Percentiles rank a stretch among this genome's conserved stretches.
These are phyloP conservation scores for Filobasidium floriforme DNA, from an alignment of 768 basidiomycete species.

Conservation along the genomic window DNA sequence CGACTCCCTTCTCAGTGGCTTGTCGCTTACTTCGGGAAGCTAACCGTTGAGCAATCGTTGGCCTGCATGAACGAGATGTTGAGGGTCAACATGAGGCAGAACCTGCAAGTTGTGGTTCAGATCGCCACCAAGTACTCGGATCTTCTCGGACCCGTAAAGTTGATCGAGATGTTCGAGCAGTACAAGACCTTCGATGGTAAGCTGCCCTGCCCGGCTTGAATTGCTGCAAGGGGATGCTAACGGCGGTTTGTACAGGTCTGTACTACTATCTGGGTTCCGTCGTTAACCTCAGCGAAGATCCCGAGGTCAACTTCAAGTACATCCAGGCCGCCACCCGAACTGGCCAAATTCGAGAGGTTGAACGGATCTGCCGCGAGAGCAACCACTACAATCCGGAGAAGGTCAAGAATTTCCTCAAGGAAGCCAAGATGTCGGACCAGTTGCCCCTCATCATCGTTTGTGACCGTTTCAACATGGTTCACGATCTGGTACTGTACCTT, in stretches of 20 bases:
- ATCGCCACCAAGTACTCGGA: conserved; percentile 99
- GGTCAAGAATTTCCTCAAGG: conserved; percentile 99
- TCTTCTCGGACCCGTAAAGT: conserved; percentile 88
- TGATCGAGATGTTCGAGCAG: conserved; percentile 96
- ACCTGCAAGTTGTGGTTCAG: conserved; percentile 90
- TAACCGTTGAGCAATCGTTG: conserved; percentile 96
- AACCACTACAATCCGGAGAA: conserved; percentile 98
- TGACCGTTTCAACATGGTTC: conserved; percentile 99
- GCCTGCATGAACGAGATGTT: conserved; percentile 96
- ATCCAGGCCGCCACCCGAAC: conserved; percentile 98
- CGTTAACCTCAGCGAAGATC: conserved; percentile 91
- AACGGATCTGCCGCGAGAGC: conserved; percentile 95
- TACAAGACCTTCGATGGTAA: conserved; percentile 94
- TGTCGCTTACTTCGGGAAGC: conserved; percentile 88
- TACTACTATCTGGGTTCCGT: conserved; percentile 98
- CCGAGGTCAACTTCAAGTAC: conserved; percentile 99
- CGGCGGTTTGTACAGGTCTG: conserved; percentile 48
- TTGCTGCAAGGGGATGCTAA: conserved; percentile 2
- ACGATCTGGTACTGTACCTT: conserved; percentile 94
- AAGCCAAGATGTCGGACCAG: conserved; percentile 91
- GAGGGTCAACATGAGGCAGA: conserved; percentile 91
- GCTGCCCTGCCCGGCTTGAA: not conserved
- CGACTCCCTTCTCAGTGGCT: conserved; percentile 61
- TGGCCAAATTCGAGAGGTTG: conserved; percentile 96
- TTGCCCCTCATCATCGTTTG: conserved; percentile 98